Evolutionary conservation across 1,284 basidiomycete genomes (phyloP).

Genomic region (Sphagnurus paluster): DNA sequence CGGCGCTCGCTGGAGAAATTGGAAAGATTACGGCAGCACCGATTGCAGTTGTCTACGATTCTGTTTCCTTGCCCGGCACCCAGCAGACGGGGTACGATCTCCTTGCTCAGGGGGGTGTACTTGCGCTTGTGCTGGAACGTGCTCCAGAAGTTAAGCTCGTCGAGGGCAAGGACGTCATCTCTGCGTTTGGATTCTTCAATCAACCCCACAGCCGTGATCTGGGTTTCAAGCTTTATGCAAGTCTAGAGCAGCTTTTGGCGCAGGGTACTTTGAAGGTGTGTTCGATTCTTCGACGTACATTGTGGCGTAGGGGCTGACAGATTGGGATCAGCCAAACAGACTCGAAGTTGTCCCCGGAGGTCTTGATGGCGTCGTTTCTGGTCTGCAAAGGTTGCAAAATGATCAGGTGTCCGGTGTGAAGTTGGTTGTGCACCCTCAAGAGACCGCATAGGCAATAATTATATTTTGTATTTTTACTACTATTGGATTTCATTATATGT

Average conservation of each 20-base stretch:
- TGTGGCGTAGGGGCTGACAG: neutral
- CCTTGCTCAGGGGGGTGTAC: conserved; percentile 11
- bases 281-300: neutral
- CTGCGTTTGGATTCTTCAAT: conserved; percentile 21
- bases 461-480: too few relatives aligned
- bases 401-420: conserved; percentile 47
- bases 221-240: conserved; percentile 13
- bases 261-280: conserved; percentile 19
- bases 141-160: neutral
- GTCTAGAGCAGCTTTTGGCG: conserved; percentile 15
- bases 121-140: conserved; percentile 11
- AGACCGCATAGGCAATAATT: conserved; percentile 29
- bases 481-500: too few relatives aligned
- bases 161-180: conserved; percentile 19
- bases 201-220: conserved; percentile 9
- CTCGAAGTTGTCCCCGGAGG: conserved; percentile 47
- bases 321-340: conserved; percentile 32
- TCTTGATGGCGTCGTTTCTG: conserved; percentile 41
- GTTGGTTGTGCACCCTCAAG: conserved; percentile 47
- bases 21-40: conserved; percentile 28
- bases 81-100: conserved; percentile 16
- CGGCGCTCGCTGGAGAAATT: conserved; percentile 29
- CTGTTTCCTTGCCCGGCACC: conserved; percentile 28
- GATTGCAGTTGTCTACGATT: conserved; percentile 41
- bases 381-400: conserved; percentile 39